A percentile compares a stretch with the other conserved stretches of the same genome.
These are phyloP conservation scores for Citrus inodora DNA, from an alignment of 345 rosid species.

Conservation along the genomic window DNA sequence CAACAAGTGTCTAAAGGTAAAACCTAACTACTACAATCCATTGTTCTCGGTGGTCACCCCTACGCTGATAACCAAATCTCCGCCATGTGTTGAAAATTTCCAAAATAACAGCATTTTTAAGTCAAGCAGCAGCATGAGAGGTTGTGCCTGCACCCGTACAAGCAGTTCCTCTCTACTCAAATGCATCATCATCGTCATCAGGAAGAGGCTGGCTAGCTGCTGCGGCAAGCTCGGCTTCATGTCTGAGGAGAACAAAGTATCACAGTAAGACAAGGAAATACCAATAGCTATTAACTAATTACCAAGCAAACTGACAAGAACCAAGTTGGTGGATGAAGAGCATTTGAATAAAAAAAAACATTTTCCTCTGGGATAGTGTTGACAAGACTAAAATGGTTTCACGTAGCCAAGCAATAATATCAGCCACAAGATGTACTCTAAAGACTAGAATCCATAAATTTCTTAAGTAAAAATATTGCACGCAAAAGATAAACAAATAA, in stretches of 20 bases:
- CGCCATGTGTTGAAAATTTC: not conserved
- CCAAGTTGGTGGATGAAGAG: not conserved
- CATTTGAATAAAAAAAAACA: not conserved
- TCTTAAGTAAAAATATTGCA: not conserved
- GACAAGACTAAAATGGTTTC: not conserved
- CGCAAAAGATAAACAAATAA: not conserved
- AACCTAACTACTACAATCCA: conserved; percentile 9
- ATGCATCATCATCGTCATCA: conserved; percentile 71
- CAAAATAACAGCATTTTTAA: not conserved
- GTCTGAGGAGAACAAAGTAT: conserved; percentile 35
- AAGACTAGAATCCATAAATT: not conserved
- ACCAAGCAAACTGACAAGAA: not conserved
- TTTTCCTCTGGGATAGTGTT: not conserved
- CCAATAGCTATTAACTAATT: too few species aligned
- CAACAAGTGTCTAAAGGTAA: not conserved
- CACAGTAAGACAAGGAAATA: conserved; percentile 1
- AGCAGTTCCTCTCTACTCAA: conserved; percentile 38
- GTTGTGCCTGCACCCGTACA: not conserved
- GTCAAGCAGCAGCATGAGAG: not conserved
- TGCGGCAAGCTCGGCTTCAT: conserved; percentile 67
- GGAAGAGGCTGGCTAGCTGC: conserved; percentile 87
- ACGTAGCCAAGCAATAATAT: not conserved
- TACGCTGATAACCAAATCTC: not conserved
- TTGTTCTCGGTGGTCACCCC: conserved; percentile 2
- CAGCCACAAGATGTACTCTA: not conserved